Conservation (phyloP, 1,284 basidiomycete species). For the Athelia sp. region DNA sequence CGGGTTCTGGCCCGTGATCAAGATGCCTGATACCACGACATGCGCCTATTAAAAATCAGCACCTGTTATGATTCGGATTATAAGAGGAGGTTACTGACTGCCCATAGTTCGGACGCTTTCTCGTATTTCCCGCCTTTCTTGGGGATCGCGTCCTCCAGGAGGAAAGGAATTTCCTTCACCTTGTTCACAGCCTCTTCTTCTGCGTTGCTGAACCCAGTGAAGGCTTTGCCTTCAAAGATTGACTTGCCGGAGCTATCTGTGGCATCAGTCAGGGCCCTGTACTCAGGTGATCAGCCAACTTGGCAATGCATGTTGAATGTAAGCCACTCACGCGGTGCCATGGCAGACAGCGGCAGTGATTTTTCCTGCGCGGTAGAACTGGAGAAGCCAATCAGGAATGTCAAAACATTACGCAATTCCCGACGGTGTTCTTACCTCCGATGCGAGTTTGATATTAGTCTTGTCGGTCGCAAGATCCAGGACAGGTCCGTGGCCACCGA, state of each 20-base stretch:
- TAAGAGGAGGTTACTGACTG: constrained; percentile 29
- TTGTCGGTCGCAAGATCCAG: constrained; percentile 61
- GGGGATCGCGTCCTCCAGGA: constrained; percentile 59
- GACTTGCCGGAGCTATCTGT: constrained; percentile 51
- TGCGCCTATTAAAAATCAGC: constrained; percentile 22
- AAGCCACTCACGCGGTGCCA: constrained; percentile 49
- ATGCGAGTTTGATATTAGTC: constrained; percentile 53
- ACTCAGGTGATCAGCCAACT: constrained; percentile 1
- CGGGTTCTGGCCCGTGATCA: constrained; percentile 54
- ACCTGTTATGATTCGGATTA: neutral
- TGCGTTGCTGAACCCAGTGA: constrained; percentile 67
- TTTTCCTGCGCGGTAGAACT: constrained; percentile 62
- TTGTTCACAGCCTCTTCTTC: constrained; percentile 55
- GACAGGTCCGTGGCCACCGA: constrained; percentile 73
- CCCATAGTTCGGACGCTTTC: constrained; percentile 53
- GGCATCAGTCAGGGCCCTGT: constrained; percentile 48
- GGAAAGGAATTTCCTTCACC: constrained; percentile 58
- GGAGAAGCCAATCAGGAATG: neutral
- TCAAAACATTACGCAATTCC: neutral
- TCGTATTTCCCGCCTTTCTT: constrained; percentile 63
- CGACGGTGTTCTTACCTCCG: constrained; percentile 35
- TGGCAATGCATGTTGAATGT: neutral
- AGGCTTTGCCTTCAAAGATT: constrained; percentile 56
- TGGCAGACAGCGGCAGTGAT: constrained; percentile 70
- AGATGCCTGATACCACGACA: constrained; percentile 36